Evolutionary conservation across 2,329 filamentous ascomycete genomes (phyloP), one percentile per base, ranked within the genome.

Genomic region (Penicillium brevicompactum): DNA sequence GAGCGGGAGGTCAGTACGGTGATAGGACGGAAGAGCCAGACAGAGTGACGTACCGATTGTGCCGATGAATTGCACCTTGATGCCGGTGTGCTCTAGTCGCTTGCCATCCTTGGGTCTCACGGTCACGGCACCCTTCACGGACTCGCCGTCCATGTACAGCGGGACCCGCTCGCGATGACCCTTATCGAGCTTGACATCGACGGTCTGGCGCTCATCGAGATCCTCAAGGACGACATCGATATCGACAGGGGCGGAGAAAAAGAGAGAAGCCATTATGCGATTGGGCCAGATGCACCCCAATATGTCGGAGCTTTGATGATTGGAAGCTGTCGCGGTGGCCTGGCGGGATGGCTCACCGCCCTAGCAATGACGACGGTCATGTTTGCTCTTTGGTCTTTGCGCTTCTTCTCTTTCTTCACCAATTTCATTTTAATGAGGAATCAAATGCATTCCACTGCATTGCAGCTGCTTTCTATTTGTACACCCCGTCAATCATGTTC

Each of bases 1-100:
- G 14, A 13, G 14, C 34, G 24, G 8, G 24, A 30, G 27, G 51
- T 53, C 40, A 53, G 51, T 40, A 32, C 16, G 11, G 18, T 18
- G 18, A 18, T 18, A 37, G 30, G 37, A 21, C 30, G 16, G 10
- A 46, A 13, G 22, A 27, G n/a, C n/a, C 30, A 24, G 38, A 24
- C 21, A 49, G 42, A 18, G 27, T 18, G 51, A 51, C 56, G 21
- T 47, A 73, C 91, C 91, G 82, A 99, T 99, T 60, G 92, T 95
- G 73, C 94, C 94, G 69, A 99, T 97, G 80, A 99, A 99, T 75
- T 99, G 94, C 68, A 99, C 93, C 79, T 99, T 99, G 84, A 99
- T 97, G 67, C 94, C 94, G 10, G 92, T 97, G 76, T 99, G 94
- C 77, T 99, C 94, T 70, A 99, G 82, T 59, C 94, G 86, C 82